A percentile compares a stretch with the other conserved stretches of the same genome.
Conservation (phyloP, 176 grass and related monocot species). For the Aechmea fasciata region DNA sequence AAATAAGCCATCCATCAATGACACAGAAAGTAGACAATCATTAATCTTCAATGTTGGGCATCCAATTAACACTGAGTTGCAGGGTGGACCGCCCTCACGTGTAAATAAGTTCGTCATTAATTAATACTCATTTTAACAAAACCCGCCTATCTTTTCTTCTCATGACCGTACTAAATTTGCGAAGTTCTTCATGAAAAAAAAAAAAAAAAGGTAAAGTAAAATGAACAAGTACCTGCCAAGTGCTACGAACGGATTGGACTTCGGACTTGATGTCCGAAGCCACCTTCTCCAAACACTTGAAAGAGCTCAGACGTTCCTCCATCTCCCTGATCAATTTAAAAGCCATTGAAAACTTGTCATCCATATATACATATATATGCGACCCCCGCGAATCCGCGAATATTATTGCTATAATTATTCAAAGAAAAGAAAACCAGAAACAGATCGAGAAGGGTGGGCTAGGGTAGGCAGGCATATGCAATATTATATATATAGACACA, state of each 20-base stretch:
- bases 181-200: background rate
- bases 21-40: background rate
- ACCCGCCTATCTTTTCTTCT: background rate
- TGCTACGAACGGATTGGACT: background rate
- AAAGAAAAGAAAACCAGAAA: background rate
- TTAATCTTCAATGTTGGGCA: too few species aligned
- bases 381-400: too few species aligned
- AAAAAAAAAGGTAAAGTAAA: background rate
- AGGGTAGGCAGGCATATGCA: background rate
- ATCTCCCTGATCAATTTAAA: conserved; percentile 4
- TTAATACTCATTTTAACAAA: background rate
- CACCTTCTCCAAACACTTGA: conserved; percentile 1
- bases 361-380: too few species aligned
- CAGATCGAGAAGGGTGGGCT: too few species aligned
- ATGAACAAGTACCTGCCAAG: background rate
- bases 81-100: background rate
- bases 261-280: background rate
- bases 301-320: background rate
- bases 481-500: too few species aligned
- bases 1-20: too few species aligned
- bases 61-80: background rate
- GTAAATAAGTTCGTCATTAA: background rate
- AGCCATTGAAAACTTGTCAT: too few species aligned
- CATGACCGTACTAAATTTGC: background rate
- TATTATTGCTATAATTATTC: too few species aligned